Evolutionary conservation across 2,329 filamentous ascomycete genomes (phyloP).

Genomic region (Epichloe coenophiala): DNA sequence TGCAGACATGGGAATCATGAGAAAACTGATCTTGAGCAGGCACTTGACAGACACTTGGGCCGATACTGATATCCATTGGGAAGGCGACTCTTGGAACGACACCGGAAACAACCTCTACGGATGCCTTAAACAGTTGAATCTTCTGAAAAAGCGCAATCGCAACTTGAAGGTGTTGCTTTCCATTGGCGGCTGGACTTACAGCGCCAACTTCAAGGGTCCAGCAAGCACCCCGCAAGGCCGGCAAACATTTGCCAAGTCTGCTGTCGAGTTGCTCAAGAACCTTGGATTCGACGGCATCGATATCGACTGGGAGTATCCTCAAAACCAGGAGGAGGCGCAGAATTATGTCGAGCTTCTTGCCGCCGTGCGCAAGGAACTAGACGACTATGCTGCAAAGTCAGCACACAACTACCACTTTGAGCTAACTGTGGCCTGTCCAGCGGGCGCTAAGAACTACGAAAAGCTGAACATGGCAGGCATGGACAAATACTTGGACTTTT

Average conservation of each 20-base stretch:
- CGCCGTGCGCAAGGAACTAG: constrained; percentile 42
- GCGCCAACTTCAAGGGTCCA: constrained; percentile 64
- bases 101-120: constrained; percentile 72
- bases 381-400: constrained; percentile 37
- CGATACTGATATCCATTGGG: constrained; percentile 61
- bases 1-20: not conserved
- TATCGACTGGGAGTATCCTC: constrained; percentile 57
- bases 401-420: constrained; percentile 40
- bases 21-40: constrained; percentile 11
- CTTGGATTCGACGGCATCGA: constrained; percentile 65
- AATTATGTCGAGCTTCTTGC: constrained; percentile 47
- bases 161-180: constrained; percentile 76
- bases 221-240: constrained; percentile 59
- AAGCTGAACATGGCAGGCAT: constrained; percentile 50
- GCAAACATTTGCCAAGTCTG: constrained; percentile 55
- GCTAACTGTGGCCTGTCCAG: constrained; percentile 50
- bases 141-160: constrained; percentile 69
- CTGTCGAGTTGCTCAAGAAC: constrained; percentile 64
- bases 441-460: constrained; percentile 47
- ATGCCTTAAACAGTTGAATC: constrained; percentile 75
- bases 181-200: constrained; percentile 90
- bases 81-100: constrained; percentile 58
- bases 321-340: constrained; percentile 37
- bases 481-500: constrained; percentile 57
- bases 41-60: constrained; percentile 49